These are phyloP conservation scores for Candida sp. DNA, from an alignment of 1,139 yeast genomes.

Conservation along the genomic window DNA sequence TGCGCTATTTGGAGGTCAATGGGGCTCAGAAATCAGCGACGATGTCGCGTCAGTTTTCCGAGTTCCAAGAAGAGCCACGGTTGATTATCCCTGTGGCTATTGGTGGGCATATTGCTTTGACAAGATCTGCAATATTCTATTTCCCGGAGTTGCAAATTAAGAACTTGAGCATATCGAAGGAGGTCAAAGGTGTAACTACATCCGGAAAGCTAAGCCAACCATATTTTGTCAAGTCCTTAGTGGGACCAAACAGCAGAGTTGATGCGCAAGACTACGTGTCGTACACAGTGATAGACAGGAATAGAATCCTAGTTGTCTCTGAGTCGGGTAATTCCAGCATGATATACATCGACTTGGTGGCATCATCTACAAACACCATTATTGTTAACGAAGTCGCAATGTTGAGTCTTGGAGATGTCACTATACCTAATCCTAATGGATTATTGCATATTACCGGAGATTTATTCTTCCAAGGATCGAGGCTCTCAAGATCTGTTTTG, in stretches of 20 bases:
- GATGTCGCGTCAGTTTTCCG: slow-evolving; percentile 30
- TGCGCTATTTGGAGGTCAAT: slow-evolving; percentile 30
- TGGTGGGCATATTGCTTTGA: slow-evolving; percentile 37
- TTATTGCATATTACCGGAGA: slow-evolving; percentile 33
- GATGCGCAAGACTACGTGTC: slow-evolving; percentile 6
- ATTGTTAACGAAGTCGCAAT: slow-evolving; percentile 26
- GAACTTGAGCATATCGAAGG: slow-evolving; percentile 17
- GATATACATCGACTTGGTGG: slow-evolving; percentile 23
- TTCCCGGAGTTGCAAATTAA: slow-evolving; percentile 26
- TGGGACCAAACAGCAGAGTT: neutral
- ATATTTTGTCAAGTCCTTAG: slow-evolving; percentile 7
- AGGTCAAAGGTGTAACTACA: slow-evolving; percentile 5
- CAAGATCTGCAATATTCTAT: slow-evolving; percentile 34
- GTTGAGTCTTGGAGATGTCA: slow-evolving; percentile 34
- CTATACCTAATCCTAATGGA: slow-evolving; percentile 26
- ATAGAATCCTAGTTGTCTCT: slow-evolving; percentile 31
- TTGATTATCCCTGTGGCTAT: slow-evolving; percentile 24
- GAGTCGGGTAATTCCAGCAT: slow-evolving; percentile 35
- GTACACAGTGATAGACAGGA: slow-evolving; percentile 26
- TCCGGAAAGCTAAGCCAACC: slow-evolving; percentile 1
- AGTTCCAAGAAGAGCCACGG: slow-evolving; percentile 38
- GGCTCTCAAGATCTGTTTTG: slow-evolving; percentile 34
- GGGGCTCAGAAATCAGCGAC: slow-evolving; percentile 14
- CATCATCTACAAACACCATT: slow-evolving; percentile 2
- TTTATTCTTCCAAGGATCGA: slow-evolving; percentile 37